Conservation (phyloP, 2,329 filamentous ascomycete species). For the Fusarium setosum region DNA sequence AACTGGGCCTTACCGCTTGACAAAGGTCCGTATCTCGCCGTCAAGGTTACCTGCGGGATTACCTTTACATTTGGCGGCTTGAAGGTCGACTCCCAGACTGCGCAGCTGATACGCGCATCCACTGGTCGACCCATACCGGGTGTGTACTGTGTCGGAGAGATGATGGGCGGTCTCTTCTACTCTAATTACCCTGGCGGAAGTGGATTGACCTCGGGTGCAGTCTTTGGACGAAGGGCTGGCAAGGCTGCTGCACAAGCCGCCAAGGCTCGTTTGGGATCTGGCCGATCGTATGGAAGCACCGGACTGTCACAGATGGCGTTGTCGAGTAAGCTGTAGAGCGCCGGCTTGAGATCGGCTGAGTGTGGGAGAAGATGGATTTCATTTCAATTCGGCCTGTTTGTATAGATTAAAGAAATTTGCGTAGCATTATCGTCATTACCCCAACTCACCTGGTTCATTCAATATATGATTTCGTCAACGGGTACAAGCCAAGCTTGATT, state of each 20-base stretch:
- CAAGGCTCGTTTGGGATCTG: background rate
- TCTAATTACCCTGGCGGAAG: slow-evolving; percentile 73
- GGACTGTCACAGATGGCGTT: too few species aligned
- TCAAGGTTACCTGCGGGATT: slow-evolving; percentile 73
- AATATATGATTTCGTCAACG: too few species aligned
- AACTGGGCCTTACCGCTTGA: slow-evolving; percentile 74
- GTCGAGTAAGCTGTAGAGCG: too few species aligned
- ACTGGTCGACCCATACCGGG: slow-evolving; percentile 62
- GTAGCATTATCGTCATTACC: too few species aligned
- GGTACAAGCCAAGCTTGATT: too few species aligned
- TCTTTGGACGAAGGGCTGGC: slow-evolving; percentile 59
- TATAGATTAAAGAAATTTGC: too few species aligned
- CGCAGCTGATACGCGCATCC: slow-evolving; percentile 60
- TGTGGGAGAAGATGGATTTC: too few species aligned
- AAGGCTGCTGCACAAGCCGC: slow-evolving; percentile 37
- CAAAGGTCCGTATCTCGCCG: slow-evolving; percentile 68
- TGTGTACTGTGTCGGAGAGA: slow-evolving; percentile 72
- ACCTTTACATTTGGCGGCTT: slow-evolving; percentile 78
- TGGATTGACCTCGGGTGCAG: slow-evolving; percentile 69
- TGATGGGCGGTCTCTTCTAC: slow-evolving; percentile 74
- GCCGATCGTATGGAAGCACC: too few species aligned
- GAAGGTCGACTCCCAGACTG: slow-evolving; percentile 64
- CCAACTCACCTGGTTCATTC: too few species aligned
- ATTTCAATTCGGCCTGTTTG: too few species aligned
- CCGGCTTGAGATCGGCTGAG: too few species aligned